A percentile compares a stretch with the other conserved stretches of the same genome.
phyloP scores from a whole-genome alignment of 495 filamentous ascomycete genomes.

The Pseudevernia furfuracea region DNA sequence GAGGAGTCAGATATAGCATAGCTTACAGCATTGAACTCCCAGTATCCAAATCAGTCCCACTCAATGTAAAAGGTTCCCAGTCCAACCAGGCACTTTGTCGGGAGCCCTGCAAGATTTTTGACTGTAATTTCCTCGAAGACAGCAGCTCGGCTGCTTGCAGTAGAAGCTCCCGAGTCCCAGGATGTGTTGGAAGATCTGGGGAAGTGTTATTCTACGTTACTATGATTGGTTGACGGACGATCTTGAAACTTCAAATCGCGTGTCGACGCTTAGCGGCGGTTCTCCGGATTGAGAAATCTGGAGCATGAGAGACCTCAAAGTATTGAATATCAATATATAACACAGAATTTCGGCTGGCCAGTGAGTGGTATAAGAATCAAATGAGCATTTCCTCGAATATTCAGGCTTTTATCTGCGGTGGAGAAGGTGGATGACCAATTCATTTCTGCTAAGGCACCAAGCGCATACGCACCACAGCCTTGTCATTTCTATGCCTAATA shows the following conservation, averaged over 20 bases:
- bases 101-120: not conserved
- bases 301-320: not conserved
- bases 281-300: not conserved
- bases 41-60: not conserved
- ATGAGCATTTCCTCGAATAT: not conserved
- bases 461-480: constrained; percentile 20
- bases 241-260: constrained; percentile 10
- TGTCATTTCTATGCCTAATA: not conserved
- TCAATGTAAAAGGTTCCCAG: not conserved
- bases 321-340: not conserved
- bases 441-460: constrained; percentile 19
- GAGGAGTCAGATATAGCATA: not conserved
- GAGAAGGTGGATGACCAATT: not conserved
- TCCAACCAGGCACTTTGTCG: not conserved
- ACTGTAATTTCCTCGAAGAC: not conserved
- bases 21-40: not conserved
- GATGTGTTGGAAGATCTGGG: not conserved
- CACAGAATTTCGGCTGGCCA: not conserved
- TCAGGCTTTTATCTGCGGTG: not conserved
- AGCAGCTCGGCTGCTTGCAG: not conserved
- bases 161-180: not conserved
- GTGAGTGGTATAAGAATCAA: not conserved
- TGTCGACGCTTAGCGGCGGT: constrained; percentile 14
- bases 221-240: constrained; percentile 9
- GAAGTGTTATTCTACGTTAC: constrained; percentile 2